Evolutionary conservation across 345 rosid genomes (phyloP).

Genomic region (Salix viminalis): DNA sequence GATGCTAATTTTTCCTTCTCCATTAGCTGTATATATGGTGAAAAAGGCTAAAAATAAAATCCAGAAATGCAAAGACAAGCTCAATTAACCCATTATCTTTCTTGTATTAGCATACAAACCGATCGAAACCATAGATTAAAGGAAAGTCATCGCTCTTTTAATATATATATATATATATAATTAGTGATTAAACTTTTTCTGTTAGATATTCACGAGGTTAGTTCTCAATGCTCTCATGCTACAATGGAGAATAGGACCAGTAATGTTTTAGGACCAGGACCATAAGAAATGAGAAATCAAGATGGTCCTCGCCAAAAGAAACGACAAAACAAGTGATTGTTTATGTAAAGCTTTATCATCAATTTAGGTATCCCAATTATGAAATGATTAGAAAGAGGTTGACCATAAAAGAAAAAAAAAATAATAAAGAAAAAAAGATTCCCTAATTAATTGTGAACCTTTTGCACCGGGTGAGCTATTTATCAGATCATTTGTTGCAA

Average conservation of each 20-base stretch:
- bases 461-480: background rate
- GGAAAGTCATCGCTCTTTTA: no score
- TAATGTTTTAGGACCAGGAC: background rate
- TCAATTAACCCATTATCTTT: no score
- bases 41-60: no score
- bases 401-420: background rate
- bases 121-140: no score
- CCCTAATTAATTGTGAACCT: background rate
- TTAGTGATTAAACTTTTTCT: background rate
- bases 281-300: background rate
- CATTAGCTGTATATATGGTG: no score
- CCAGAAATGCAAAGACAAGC: no score
- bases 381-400: background rate
- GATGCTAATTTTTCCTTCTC: no score
- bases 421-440: background rate
- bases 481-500: background rate
- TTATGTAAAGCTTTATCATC: background rate
- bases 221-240: background rate
- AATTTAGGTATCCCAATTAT: background rate
- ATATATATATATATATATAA: no score
- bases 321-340: background rate
- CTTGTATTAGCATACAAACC: no score
- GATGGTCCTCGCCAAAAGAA: background rate
- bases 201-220: background rate
- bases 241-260: background rate